Evolutionary conservation across 2,329 filamentous ascomycete species (phyloP).

Genomic region (Apiospora rasikravindrae): DNA sequence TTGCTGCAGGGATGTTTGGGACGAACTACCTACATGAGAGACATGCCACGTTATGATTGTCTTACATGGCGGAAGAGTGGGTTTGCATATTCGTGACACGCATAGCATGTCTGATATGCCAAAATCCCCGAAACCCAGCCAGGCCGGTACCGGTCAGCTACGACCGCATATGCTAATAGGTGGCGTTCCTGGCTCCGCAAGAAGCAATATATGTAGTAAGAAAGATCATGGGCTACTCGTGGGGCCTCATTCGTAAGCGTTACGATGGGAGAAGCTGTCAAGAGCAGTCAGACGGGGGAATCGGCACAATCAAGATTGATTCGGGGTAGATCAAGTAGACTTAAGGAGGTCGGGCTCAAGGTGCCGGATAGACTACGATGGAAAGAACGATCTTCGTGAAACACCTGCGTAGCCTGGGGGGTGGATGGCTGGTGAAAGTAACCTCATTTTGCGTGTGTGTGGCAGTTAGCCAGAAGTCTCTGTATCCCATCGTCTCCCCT

Average conservation of each 20-base stretch:
- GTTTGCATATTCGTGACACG: conserved; percentile 2
- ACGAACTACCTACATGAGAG: not conserved
- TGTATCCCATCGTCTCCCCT: no score
- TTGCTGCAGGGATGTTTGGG: not conserved
- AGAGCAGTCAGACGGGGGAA: not conserved
- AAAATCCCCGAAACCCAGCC: not conserved
- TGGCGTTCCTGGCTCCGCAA: not conserved
- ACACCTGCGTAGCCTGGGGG: not conserved
- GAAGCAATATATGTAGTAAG: conserved; percentile 15
- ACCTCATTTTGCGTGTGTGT: not conserved
- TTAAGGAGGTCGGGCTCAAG: not conserved
- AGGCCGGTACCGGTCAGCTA: not conserved
- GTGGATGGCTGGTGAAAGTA: not conserved
- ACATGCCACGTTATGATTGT: conserved; percentile 6
- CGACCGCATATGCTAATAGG: not conserved
- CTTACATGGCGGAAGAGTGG: not conserved
- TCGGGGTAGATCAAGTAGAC: not conserved
- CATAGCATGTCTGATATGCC: not conserved
- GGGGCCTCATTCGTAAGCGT: not conserved
- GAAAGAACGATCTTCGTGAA: not conserved
- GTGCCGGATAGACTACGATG: not conserved
- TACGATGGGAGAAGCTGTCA: not conserved
- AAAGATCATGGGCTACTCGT: not conserved
- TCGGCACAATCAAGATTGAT: not conserved
- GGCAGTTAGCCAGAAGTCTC: not conserved